phyloP scores from a whole-genome alignment of 2,329 filamentous ascomycete species.

The Penicillium expansum region DNA sequence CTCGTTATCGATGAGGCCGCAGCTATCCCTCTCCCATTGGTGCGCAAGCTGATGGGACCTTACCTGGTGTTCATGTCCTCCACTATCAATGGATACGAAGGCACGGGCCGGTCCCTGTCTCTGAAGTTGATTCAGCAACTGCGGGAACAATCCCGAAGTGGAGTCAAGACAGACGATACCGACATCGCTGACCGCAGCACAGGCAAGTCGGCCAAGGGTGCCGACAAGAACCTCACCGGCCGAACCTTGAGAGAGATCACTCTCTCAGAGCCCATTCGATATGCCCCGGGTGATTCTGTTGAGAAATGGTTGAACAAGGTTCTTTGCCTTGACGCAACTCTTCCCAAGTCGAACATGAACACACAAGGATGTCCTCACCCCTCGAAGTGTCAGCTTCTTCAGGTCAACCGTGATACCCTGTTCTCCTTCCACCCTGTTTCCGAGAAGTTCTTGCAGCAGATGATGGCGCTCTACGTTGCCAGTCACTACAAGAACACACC shows the following conservation, averaged over 20 bases:
- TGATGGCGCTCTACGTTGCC: slow-evolving; percentile 96
- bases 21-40: slow-evolving; percentile 88
- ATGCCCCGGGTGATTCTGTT: slow-evolving; percentile 83
- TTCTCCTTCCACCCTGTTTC: slow-evolving; percentile 98
- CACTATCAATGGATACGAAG: slow-evolving; percentile 98
- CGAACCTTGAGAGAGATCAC: slow-evolving; percentile 89
- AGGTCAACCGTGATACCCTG: slow-evolving; percentile 93
- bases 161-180: slow-evolving; percentile 56
- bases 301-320: slow-evolving; percentile 96
- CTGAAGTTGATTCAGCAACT: slow-evolving; percentile 97
- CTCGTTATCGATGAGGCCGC: slow-evolving; percentile 97
- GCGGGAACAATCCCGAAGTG: slow-evolving; percentile 80
- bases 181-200: slow-evolving; percentile 75
- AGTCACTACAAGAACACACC: slow-evolving; percentile 98
- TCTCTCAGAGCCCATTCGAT: slow-evolving; percentile 89
- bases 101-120: slow-evolving; percentile 89
- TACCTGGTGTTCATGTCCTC: slow-evolving; percentile 99
- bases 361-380: slow-evolving; percentile 84
- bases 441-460: slow-evolving; percentile 94
- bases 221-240: slow-evolving; percentile 60
- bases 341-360: slow-evolving; percentile 71
- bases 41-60: slow-evolving; percentile 90
- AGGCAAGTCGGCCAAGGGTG: slow-evolving; percentile 67
- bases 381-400: slow-evolving; percentile 82
- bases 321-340: slow-evolving; percentile 87